phyloP scores from a whole-genome alignment of 2,329 filamentous ascomycete species.

The Aspergillus hiratsukae region DNA sequence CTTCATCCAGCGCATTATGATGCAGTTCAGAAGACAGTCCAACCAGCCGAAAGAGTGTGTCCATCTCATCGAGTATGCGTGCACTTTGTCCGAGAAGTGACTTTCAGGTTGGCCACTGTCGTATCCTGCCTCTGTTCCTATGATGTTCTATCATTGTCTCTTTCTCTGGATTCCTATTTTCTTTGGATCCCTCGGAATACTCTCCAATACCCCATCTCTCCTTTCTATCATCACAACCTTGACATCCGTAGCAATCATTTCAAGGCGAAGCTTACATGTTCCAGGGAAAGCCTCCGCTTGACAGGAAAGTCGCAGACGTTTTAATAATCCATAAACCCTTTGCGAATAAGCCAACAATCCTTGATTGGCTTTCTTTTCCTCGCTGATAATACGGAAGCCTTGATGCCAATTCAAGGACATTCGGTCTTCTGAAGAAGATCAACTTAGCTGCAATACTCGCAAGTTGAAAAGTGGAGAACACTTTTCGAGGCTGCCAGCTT shows the following conservation, averaged over 20 bases:
- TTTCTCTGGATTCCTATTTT: not conserved
- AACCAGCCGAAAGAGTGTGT: not conserved
- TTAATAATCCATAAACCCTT: not conserved
- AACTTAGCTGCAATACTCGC: not conserved
- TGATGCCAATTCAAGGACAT: not conserved
- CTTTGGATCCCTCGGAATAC: not conserved
- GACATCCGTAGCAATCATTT: not conserved
- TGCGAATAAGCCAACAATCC: not conserved
- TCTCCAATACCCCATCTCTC: not conserved
- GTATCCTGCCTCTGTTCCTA: not conserved
- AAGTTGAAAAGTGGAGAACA: slow-evolving; percentile 3
- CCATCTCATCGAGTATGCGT: not conserved
- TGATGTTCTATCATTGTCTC: not conserved
- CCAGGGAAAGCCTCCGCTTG: not conserved
- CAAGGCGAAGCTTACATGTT: not conserved
- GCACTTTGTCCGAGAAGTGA: not conserved
- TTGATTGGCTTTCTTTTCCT: not conserved
- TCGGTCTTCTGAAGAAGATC: not conserved
- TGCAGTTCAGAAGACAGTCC: not conserved
- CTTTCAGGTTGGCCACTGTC: not conserved
- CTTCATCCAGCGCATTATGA: not conserved
- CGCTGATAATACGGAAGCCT: not conserved
- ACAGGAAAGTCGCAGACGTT: not conserved
- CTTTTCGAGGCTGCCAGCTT: slow-evolving; percentile 3
- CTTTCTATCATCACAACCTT: not conserved